These are phyloP conservation scores for Orbilia blumenaviensis DNA, from an alignment of 2,329 filamentous ascomycete species.

Conservation along the genomic window DNA sequence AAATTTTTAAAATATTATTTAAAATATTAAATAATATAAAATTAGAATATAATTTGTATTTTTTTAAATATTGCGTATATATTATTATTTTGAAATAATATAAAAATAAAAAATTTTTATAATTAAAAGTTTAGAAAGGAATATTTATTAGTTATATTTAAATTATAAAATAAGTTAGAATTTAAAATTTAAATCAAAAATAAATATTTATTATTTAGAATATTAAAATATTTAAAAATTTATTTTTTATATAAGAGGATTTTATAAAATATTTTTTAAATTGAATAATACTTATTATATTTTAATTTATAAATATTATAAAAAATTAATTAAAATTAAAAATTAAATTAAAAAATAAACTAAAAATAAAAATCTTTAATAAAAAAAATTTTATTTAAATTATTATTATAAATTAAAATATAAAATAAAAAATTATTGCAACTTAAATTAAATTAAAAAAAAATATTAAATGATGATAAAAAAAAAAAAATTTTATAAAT, in stretches of 20 bases:
- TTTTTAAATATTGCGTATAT: neutral
- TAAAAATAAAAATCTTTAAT: neutral
- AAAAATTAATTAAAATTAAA: neutral
- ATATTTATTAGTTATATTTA: neutral
- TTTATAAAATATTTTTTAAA: neutral
- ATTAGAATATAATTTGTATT: conserved; percentile 7
- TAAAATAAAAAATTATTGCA: too few species aligned
- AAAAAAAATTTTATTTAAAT: neutral
- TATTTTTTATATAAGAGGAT: neutral
- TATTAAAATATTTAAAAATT: neutral
- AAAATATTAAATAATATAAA: neutral
- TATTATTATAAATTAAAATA: too few species aligned
- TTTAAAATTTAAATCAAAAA: neutral
- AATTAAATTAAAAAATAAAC: neutral
- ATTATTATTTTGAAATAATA: neutral
- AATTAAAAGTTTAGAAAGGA: neutral
- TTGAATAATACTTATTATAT: neutral
- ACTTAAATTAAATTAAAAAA: neutral
- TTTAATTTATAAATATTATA: neutral
- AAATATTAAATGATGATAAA: too few species aligned
- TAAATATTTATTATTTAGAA: neutral
- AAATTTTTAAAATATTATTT: too few species aligned
- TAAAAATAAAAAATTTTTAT: neutral
- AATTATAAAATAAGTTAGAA: neutral
- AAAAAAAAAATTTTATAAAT: too few species aligned